phyloP scores from a whole-genome alignment of 345 rosid species.

The Salix caprea region DNA sequence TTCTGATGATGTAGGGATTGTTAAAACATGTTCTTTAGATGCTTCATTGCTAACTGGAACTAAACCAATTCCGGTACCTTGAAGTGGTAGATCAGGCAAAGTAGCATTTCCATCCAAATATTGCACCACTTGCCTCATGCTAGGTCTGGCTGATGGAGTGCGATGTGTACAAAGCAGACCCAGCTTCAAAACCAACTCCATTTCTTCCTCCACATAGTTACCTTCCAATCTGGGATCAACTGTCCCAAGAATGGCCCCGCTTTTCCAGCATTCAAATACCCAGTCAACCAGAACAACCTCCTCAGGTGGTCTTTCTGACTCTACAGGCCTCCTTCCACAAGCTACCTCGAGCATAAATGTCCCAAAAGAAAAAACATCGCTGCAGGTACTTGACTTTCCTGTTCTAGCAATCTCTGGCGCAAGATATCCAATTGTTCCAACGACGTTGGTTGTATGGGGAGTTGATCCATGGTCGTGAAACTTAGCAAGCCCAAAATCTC shows the following conservation, averaged over 20 bases:
- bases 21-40: not conserved
- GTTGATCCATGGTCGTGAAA: conserved; percentile 15
- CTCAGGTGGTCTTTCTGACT: not conserved
- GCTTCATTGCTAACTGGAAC: not conserved
- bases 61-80: not conserved
- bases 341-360: conserved; percentile 13
- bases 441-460: conserved; percentile 19
- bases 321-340: conserved; percentile 16
- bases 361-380: conserved; percentile 18
- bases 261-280: conserved; percentile 8
- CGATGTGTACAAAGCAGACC: conserved; percentile 12
- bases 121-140: conserved; percentile 21
- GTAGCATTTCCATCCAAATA: conserved; percentile 1
- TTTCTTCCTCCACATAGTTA: conserved; percentile 7
- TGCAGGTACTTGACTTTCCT: conserved; percentile 13
- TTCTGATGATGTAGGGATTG: no score
- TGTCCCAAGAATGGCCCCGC: conserved; percentile 8
- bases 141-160: conserved; percentile 5
- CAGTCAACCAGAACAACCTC: conserved; percentile 13
- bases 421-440: conserved; percentile 18
- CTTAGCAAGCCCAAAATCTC: conserved; percentile 23
- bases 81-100: conserved; percentile 7
- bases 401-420: conserved; percentile 16
- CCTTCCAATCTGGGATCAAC: conserved; percentile 14
- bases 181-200: conserved; percentile 18